Base-by-base conservation (phyloP, 768 basidiomycete genomes). In the Amanita pallidorosea region DNA sequence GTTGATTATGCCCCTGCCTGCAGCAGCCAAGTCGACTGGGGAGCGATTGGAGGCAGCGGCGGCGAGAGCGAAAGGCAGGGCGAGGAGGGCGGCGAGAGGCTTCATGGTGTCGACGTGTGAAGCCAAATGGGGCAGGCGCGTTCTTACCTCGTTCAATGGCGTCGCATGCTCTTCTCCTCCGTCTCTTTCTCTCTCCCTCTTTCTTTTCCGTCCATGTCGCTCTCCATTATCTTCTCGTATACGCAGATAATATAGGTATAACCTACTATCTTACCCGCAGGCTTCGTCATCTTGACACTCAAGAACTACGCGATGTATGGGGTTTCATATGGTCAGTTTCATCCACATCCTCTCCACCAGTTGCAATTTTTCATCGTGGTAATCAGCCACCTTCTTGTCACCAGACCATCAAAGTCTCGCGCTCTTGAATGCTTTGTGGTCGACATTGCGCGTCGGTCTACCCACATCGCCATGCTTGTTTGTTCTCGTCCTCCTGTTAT, bases 121-220 rank as follows among this genome's bases (percentile, higher is more conserved):
- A 47, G 52, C 55, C 53, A 57, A 62, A 57, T 59, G 58, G 57
- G 44, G 54, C 55, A 55, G 45, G 33, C 33, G 23, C 27, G 7
- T 13, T 13, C 18, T 23, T 25, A 25, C 15, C 47, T 34, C 34
- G 47, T 25, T 15, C 47, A 48, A 76, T 77, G 71, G 70, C 75
- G 65, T 87, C 85, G 57, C 87, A 92, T 85, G 88, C 81, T 42
- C 74, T 92, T 54, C 83, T 94, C 47, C 79, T 97, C 49, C 85
- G 93, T 27, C 82, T 97, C 45, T 95, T 96, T 64, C 83, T 94
- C 52, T 91, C 89, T 17, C 86, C 89, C 4, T 82, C 83, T 33
- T 97, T 89, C 73, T 97, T 96, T 70, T 88, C 87, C 9, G 87
- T 95, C 50, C 88, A 94, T 71, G 85, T 94, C 58, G 93, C 93